Conservation (phyloP, 1,139 yeast species). For the Yamadazyma trypodendri region DNA sequence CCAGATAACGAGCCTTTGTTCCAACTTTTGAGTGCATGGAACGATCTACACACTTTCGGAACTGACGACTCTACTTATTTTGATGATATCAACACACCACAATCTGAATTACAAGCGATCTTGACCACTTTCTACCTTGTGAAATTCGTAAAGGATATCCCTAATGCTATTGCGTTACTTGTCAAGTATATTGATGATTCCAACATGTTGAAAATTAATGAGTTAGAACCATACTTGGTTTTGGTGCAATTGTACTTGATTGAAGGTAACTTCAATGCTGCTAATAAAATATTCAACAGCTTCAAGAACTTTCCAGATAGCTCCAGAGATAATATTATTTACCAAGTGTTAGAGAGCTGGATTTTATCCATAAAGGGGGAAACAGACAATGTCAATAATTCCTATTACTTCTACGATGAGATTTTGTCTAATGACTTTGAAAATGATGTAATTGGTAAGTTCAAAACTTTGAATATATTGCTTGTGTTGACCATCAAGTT, state of each 20-base stretch:
- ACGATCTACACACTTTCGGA: conserved; percentile 44
- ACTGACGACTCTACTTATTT: conserved; percentile 37
- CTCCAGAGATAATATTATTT: conserved; percentile 66
- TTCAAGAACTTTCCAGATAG: conserved; percentile 40
- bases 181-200: conserved; percentile 23
- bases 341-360: conserved; percentile 70
- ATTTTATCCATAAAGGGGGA: conserved; percentile 55
- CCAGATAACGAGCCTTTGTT: conserved; percentile 39
- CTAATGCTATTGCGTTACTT: conserved; percentile 39
- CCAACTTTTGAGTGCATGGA: conserved; percentile 42
- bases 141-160: conserved; percentile 36
- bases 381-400: conserved; percentile 54
- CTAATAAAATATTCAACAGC: conserved; percentile 33
- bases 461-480: conserved; percentile 34
- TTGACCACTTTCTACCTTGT: conserved; percentile 45
- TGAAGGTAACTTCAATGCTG: conserved; percentile 38
- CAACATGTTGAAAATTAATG: conserved; percentile 21
- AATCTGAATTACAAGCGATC: conserved; percentile 42
- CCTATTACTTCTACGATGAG: conserved; percentile 75
- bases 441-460: conserved; percentile 40
- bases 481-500: conserved; percentile 46
- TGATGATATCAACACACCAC: conserved; percentile 35
- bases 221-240: conserved; percentile 46
- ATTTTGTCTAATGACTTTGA: conserved; percentile 50
- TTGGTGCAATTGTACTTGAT: conserved; percentile 43